These are phyloP conservation scores for Zarea fungicola DNA, from an alignment of 2,329 filamentous ascomycete genomes.

Conservation along the genomic window DNA sequence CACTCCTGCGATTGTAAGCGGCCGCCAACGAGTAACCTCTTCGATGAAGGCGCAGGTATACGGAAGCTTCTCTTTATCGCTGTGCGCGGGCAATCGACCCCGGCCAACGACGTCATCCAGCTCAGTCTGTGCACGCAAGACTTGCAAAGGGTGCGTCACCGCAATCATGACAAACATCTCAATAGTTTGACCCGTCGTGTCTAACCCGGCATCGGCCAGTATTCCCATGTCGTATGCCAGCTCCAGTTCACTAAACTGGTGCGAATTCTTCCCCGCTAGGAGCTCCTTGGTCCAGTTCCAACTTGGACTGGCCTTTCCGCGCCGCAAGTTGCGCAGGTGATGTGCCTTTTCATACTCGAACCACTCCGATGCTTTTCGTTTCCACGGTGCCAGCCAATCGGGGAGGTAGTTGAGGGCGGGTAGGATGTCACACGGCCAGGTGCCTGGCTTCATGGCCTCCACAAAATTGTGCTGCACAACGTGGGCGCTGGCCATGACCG, in stretches of 20 bases:
- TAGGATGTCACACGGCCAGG: conserved; percentile 36
- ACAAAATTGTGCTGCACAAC: conserved; percentile 23
- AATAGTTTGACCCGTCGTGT: no score
- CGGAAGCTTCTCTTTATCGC: conserved; percentile 43
- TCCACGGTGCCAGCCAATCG: conserved; percentile 29
- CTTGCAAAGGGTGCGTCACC: no score
- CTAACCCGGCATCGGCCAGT: conserved; percentile 22
- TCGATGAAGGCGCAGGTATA: conserved; percentile 51
- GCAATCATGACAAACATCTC: no score
- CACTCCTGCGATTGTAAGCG: conserved; percentile 39
- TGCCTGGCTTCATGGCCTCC: conserved; percentile 25
- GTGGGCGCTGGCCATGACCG: conserved; percentile 21
- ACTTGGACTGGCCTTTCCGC: not conserved
- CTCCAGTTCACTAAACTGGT: conserved; percentile 17
- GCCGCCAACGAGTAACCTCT: conserved; percentile 52
- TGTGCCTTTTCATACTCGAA: conserved; percentile 29
- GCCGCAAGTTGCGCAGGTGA: not conserved
- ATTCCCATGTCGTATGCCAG: conserved; percentile 43
- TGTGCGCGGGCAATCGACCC: conserved; percentile 40
- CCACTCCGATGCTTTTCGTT: conserved; percentile 24
- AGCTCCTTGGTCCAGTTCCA: conserved; percentile 13
- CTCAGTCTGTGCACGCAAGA: conserved; percentile 45
- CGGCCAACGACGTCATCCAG: conserved; percentile 46
- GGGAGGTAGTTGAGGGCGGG: conserved; percentile 38
- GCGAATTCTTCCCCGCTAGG: no score